Conservation (phyloP, 768 basidiomycete species). For the Holtermanniella nyarrowii region DNA sequence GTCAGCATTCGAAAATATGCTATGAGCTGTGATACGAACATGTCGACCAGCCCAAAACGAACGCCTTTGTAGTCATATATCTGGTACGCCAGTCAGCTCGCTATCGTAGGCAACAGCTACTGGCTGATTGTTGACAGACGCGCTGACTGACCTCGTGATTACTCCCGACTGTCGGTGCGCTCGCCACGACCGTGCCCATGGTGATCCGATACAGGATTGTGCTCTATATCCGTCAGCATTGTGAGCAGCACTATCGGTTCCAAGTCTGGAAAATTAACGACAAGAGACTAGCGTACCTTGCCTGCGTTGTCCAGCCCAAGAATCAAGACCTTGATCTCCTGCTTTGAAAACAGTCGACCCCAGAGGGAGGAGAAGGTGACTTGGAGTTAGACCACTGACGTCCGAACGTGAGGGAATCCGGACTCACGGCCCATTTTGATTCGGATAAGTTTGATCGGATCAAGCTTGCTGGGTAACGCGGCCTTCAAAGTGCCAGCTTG, state of each 20-base stretch:
- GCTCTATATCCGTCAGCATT: constrained; percentile 8
- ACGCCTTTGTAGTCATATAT: constrained; percentile 42
- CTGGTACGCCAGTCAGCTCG: constrained; percentile 3
- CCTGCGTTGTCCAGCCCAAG: constrained; percentile 42
- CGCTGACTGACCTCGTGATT: constrained; percentile 26
- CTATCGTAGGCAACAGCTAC: not conserved
- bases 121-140: not conserved
- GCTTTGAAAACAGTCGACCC: constrained; percentile 32
- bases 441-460: too few relatives aligned
- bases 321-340: constrained; percentile 40
- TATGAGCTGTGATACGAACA: constrained; percentile 5
- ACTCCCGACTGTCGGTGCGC: constrained; percentile 40
- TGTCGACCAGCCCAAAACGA: constrained; percentile 38
- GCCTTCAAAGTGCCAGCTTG: too few relatives aligned
- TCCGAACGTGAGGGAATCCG: too few relatives aligned
- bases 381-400: too few relatives aligned
- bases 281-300: constrained; percentile 20
- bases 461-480: too few relatives aligned
- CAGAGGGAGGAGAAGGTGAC: constrained; percentile 38
- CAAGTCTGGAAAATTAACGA: too few relatives aligned
- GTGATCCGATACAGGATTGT: constrained; percentile 40
- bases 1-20: not conserved
- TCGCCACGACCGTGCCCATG: constrained; percentile 40
- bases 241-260: too few relatives aligned
- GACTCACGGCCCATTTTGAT: too few relatives aligned